Percentiles rank a stretch among this genome's conserved stretches.
phyloP scores from a whole-genome alignment of 2,329 filamentous ascomycete genomes.

The Aspergillus aculeatinus region DNA sequence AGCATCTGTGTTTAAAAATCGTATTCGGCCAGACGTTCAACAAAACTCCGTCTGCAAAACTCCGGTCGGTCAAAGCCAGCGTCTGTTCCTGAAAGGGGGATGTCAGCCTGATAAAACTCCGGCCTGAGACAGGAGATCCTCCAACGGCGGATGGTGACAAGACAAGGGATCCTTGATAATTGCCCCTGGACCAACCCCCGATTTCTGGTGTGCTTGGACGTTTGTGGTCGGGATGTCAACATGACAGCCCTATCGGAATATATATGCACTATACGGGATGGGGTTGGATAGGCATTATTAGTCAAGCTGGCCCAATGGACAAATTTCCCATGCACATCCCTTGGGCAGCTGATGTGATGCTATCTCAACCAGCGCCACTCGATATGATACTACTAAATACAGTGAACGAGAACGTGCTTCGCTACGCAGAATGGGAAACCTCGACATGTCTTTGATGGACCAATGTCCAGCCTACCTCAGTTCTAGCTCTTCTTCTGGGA shows the following conservation, averaged over 20 bases:
- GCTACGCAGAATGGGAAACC: neutral
- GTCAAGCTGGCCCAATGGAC: neutral
- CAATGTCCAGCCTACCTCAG: neutral
- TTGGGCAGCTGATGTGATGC: neutral
- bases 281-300: neutral
- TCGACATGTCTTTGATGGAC: slow-evolving; percentile 13
- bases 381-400: neutral
- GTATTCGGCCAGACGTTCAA: slow-evolving; percentile 4
- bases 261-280: neutral
- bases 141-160: neutral
- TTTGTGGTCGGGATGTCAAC: neutral
- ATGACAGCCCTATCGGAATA: neutral
- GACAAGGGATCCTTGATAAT: neutral
- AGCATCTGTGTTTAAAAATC: neutral
- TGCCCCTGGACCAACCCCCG: neutral
- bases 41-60: slow-evolving; percentile 19
- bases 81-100: neutral
- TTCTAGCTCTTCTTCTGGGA: slow-evolving; percentile 10
- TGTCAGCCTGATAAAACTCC: slow-evolving; percentile 1
- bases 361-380: neutral
- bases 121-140: neutral
- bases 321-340: neutral
- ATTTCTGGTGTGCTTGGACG: neutral
- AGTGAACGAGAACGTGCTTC: neutral
- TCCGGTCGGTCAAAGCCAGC: slow-evolving; percentile 12